Evolutionary conservation across 345 rosid species (phyloP), one percentile per base, ranked within the genome.

Genomic region (Schrenkiella parvula): DNA sequence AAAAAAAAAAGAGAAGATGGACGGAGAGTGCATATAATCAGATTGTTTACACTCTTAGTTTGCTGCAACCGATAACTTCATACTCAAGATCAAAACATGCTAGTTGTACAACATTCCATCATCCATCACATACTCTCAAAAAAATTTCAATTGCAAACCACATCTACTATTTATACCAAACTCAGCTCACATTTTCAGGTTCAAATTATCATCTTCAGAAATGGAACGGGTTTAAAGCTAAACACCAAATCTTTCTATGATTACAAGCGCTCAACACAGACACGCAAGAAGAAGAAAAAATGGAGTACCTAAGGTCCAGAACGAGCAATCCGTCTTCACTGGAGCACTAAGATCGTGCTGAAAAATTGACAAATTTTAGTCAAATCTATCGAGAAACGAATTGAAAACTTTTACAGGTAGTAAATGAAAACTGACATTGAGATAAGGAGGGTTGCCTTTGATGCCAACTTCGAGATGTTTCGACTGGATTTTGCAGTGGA

Each of bases 381-480:
- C 23, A 63, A 56, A 41, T 8, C 29, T 17, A 8, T 44, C 18
- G 61, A 32, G 17, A 42, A 50, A 15, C 5, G 2, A 32, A 43
- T 14, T 35, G 1, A 18, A 28, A 44, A 43, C 23, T 32, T 19
- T 15, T 50, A 74, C 25, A 31, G 7, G 12, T 29, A 4, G 11
- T 82, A 81, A 23, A 42, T 29, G 57, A 15, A 31, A 32, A 80
- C 88, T 67, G 28, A 91, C 97, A 75, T 88, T 86, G 82, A 95
- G 95, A 71, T 85, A 95, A 55, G 97, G 98, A 77, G 98, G 88
- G 81, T 87, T 91, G 84, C 98, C 97, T 74, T 87, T 89, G 92
- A 95, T 89, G 66, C 99, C 93, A 56, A 95, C 79, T 81, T 89
- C 95, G 66, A 95, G 51, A 78, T 95, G 98, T 56, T 87, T 89